Conservation (phyloP, 345 rosid species). For the Raphanus sativus region DNA sequence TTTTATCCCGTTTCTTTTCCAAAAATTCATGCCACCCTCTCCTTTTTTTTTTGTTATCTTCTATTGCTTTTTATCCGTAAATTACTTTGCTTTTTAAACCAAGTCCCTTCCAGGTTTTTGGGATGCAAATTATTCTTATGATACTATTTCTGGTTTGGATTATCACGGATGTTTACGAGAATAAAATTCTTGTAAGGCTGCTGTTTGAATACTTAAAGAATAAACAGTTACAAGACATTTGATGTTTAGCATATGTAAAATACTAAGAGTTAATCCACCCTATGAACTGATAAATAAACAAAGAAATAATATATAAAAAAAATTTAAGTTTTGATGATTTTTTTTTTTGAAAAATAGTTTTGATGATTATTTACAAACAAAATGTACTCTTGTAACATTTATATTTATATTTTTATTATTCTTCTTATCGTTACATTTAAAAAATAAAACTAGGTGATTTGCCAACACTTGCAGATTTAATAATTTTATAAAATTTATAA, state of each 20-base stretch:
- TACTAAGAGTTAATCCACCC: not conserved
- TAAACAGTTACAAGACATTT: not conserved
- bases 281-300: not conserved
- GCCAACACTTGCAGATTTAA: no score
- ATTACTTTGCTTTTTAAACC: conserved; percentile 17
- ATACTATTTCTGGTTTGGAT: conserved; percentile 24
- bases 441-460: not conserved
- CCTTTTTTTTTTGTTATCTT: not conserved
- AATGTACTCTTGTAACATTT: not conserved
- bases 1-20: conserved; percentile 17
- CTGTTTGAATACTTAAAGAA: not conserved
- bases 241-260: not conserved
- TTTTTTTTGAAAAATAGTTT: no score
- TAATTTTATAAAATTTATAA: no score
- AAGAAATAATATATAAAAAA: not conserved
- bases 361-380: not conserved
- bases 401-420: not conserved
- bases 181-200: conserved; percentile 8
- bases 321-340: not conserved
- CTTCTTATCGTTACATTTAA: not conserved
- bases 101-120: conserved; percentile 1
- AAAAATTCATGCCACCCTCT: conserved; percentile 10
- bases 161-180: not conserved
- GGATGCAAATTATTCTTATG: not conserved
- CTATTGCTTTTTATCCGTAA: conserved; percentile 31